A percentile compares a stretch with the other conserved stretches of the same genome.
Conservation (phyloP, 192 early-diverging fungal species). For the Entomortierella chlamydospora region DNA sequence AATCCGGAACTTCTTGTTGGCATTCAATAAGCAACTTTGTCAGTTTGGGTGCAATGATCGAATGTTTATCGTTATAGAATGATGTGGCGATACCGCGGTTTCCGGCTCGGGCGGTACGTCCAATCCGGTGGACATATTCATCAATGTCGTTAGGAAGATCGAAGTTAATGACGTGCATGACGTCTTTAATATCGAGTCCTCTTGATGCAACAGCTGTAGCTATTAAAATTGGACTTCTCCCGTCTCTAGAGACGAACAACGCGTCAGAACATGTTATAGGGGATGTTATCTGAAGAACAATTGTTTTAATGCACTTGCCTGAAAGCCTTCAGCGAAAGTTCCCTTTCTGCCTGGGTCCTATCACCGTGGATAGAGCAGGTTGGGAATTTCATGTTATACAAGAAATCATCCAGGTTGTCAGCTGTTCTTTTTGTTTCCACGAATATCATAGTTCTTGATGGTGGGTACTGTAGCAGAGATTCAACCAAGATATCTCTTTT, state of each 20-base stretch:
- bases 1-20: constrained; percentile 69
- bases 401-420: constrained; percentile 78
- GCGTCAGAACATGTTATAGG: background rate
- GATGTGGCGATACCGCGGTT: constrained; percentile 68
- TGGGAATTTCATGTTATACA: constrained; percentile 76
- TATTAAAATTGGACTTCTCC: constrained; percentile 75
- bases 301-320: constrained; percentile 40
- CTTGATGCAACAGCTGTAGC: constrained; percentile 92
- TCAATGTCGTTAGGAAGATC: constrained; percentile 86
- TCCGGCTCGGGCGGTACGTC: constrained; percentile 74
- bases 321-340: constrained; percentile 79
- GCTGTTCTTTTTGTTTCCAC: constrained; percentile 86
- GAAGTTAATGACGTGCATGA: constrained; percentile 89
- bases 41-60: constrained; percentile 55
- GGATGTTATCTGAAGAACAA: background rate
- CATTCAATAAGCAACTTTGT: constrained; percentile 64
- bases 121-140: constrained; percentile 90
- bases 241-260: constrained; percentile 22
- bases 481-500: constrained; percentile 69
- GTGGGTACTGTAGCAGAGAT: constrained; percentile 59
- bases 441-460: constrained; percentile 81
- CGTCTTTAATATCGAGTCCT: constrained; percentile 91
- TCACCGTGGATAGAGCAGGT: constrained; percentile 91
- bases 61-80: constrained; percentile 61
- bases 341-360: constrained; percentile 82